Evolutionary conservation across 2,329 filamentous ascomycete genomes (phyloP).

Genomic region (Penicillium sumatraense): DNA sequence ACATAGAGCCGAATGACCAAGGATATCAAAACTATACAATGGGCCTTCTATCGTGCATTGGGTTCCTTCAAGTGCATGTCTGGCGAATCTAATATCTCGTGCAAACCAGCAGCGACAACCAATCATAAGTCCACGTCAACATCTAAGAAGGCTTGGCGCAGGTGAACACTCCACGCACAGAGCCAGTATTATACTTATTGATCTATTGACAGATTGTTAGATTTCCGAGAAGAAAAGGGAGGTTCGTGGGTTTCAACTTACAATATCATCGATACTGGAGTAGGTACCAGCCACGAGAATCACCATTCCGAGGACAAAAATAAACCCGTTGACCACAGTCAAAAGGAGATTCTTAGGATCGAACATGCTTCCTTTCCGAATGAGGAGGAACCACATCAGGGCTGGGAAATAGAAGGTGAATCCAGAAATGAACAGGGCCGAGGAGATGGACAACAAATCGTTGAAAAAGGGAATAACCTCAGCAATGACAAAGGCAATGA

Average conservation of each 20-base stretch:
- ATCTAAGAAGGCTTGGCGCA: conserved; percentile 52
- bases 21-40: not conserved
- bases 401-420: conserved; percentile 16
- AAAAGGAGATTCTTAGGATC: conserved; percentile 7
- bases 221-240: not conserved
- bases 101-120: too few relatives aligned
- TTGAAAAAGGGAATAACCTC: conserved; percentile 16
- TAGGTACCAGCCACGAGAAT: conserved; percentile 14
- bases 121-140: not conserved
- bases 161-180: conserved; percentile 71
- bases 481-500: conserved; percentile 15
- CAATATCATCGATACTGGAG: conserved; percentile 14
- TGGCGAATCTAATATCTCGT: too few relatives aligned
- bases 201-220: conserved; percentile 44
- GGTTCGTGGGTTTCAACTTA: not conserved
- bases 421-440: conserved; percentile 13
- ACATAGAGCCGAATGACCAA: not conserved
- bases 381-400: conserved; percentile 15
- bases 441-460: conserved; percentile 11
- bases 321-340: conserved; percentile 7
- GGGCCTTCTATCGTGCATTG: not conserved
- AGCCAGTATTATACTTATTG: conserved; percentile 66
- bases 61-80: not conserved
- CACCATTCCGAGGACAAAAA: conserved; percentile 10
- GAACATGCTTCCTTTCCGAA: conserved; percentile 8